Base-by-base conservation (phyloP, 2,329 filamentous ascomycete genomes). In the Pseudomassariella vexata region DNA sequence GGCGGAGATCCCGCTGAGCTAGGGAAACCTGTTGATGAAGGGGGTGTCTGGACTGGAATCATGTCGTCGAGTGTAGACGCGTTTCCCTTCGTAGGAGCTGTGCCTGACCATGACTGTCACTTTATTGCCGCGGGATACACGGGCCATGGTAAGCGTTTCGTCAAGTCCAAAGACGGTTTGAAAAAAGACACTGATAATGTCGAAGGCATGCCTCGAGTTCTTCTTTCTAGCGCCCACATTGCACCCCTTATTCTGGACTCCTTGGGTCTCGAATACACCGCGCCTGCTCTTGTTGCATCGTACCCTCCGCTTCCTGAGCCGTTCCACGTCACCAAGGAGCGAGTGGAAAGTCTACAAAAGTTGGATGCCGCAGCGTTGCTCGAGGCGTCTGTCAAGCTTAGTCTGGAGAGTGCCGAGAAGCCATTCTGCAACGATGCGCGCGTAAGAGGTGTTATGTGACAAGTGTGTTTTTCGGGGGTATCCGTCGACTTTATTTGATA, bases 1-100 rank as follows among this genome's bases (percentile, higher is more conserved):
- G 37, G 36, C 2, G 12, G 35, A 3, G 26, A 39, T 19, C 41
- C 48, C 27, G 37, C 50, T 6, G 38, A 34, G n/a, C 40, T n/a
- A n/a, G n/a, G n/a, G n/a, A n/a, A 36, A 28, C 28, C 44, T 7
- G 41, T 38, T 2, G 24, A 40, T 3, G 38, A 54, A 10, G 52
- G 52, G 5, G 51, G 51, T 10, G 44, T 41, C 12, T 55, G 52
- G 52, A 47, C 46, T 5, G 52, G 52, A 3, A 32, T 50, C 32
- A 36, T 44, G 37, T 42, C 39, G 4, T 31, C 16, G 8, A 40
- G 34, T 17, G 33, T 36, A 9, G 35, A 37, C 12, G 8, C 21
- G 2, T 51, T 51, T 24, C 49, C 49, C 3, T 50, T 50, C 19
- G 40, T 52, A 4, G 49, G 49, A 5, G 33, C 48, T 2, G 47